Base-by-base conservation (phyloP, 202 grass and related monocot species). In the Brachypodium distachyon region DNA sequence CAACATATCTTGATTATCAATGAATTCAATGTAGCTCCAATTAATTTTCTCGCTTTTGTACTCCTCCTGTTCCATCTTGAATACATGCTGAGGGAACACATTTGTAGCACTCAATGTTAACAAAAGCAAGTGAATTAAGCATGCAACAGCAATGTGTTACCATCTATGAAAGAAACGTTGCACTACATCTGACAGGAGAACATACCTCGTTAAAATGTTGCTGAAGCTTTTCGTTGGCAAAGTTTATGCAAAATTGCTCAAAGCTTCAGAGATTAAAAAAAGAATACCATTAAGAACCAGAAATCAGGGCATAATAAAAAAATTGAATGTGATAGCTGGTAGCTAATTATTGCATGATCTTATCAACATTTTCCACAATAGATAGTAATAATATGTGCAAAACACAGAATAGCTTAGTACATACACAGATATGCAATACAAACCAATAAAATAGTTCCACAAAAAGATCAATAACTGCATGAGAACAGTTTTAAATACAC, bases 21-120 rank as follows among this genome's bases (percentile, higher is more conserved):
- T 99, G 67, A 99, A 99, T 60, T 99, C 96, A 57, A 99, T 99
- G 75, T 99, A 99, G 83, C 96, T 99, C 96, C 96, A 99, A 61
- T 92, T 90, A 61, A 99, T 99, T 79, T 92, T 76, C 75, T 99
- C 96, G 9, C 89, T 92, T 78, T 89, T 95, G 82, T 99, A 99
- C 78, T 99, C 96, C 74, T 99, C 89, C 54, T 99, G 96, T 76
- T 99, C 96, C 96, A 99, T 95, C 82, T 99, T 99, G 66, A 99
- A 99, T 48, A 99, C 96, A 80, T 99, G 96, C 91, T 99, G 91
- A 74, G 60, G 44, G 61, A 91, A 82, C 27, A 42, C 64, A 83
- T 50, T 47, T 44, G 49, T 14, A 67, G 28, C 44, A 86, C 54
- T 68, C 40, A 68, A 80, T 70, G 55, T 46, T 71, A 77, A 84